Evolutionary conservation across 2,329 filamentous ascomycete genomes (phyloP).

Genomic region (Neocatenulostroma microsporum): DNA sequence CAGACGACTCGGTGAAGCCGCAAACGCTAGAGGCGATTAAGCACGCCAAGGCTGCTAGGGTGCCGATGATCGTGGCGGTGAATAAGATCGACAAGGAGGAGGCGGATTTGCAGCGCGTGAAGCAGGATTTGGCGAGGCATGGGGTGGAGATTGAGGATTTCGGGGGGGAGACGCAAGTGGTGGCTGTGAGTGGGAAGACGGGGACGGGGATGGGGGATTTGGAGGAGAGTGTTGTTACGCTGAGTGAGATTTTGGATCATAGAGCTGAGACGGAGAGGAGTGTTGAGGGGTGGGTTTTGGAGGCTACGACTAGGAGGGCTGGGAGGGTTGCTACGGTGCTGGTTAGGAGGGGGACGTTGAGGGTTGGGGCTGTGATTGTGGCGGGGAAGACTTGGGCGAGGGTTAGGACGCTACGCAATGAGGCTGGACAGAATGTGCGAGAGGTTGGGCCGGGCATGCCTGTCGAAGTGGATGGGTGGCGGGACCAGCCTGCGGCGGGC

Average conservation of each 20-base stretch:
- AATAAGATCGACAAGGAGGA: constrained; percentile 93
- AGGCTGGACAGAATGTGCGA: constrained; percentile 63
- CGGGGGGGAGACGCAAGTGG: constrained; percentile 87
- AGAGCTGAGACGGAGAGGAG: constrained; percentile 68
- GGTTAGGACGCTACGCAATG: constrained; percentile 76
- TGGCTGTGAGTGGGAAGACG: constrained; percentile 87
- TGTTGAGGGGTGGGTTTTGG: constrained; percentile 89
- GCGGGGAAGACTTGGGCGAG: constrained; percentile 83
- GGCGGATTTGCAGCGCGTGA: constrained; percentile 72
- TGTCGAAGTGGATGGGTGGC: constrained; percentile 93
- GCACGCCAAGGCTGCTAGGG: constrained; percentile 76
- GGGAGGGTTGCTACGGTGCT: constrained; percentile 85
- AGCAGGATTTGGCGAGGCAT: constrained; percentile 73
- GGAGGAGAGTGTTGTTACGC: constrained; percentile 79
- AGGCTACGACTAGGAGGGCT: constrained; percentile 76
- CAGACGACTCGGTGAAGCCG: constrained; percentile 94
- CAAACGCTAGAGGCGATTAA: constrained; percentile 95
- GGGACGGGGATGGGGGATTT: constrained; percentile 84
- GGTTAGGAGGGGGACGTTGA: constrained; percentile 77
- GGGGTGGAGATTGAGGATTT: constrained; percentile 91
- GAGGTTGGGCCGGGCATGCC: constrained; percentile 81
- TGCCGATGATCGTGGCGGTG: constrained; percentile 95
- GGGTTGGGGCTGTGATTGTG: constrained; percentile 71
- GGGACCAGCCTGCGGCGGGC: constrained; percentile 74
- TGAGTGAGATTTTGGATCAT: constrained; percentile 85